Base-by-base conservation (phyloP, 1,139 yeast species). In the Candida anutae region DNA sequence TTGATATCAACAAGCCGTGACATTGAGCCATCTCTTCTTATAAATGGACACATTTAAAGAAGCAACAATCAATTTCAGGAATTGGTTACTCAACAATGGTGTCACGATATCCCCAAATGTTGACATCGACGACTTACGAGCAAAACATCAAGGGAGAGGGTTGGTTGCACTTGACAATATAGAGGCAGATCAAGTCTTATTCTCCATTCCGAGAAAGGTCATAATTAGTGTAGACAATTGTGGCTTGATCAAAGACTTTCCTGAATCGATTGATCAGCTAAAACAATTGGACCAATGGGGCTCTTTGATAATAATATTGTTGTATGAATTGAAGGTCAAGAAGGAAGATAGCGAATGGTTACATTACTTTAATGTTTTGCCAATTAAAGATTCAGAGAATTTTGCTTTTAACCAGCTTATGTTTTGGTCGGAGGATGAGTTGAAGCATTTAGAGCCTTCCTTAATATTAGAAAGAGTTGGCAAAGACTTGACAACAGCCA, bases 141-240 rank as follows among this genome's bases (percentile, higher is more conserved):
- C 41, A 1, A 40, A 48, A 9, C 57, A 67, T 26, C 87, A 83
- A 50, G 97, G 97, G 11, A 66, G 96, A 22, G 94, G 93, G 5
- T 51, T 90, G 9, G 50, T 78, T 6, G 94, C 96, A 1, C 35
- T 44, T 1, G 70, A 69, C 19, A 77, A 76, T 39, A 80, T 88
- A 16, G 42, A 44, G 3, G 48, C 57, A 19, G 79, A 66, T 33
- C 94, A 83, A 36, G 58, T 59, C 1, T 53, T 90, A 12, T 84
- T 87, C 49, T 64, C 69, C 21, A 66, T 90, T 14, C 94, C 96
- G 0, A 57, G 85, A 32, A 45, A 52, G 1, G 51, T 67, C 0
- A 54, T 81, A 6, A 42, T 90, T 25, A 74, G 80, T 40, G 62
- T 76, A 9, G 70, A 67, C 10, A 79, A 77, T 12, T 69, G 81